phyloP scores from a whole-genome alignment of 2,329 filamentous ascomycete species.

The Claviceps pusilla region DNA sequence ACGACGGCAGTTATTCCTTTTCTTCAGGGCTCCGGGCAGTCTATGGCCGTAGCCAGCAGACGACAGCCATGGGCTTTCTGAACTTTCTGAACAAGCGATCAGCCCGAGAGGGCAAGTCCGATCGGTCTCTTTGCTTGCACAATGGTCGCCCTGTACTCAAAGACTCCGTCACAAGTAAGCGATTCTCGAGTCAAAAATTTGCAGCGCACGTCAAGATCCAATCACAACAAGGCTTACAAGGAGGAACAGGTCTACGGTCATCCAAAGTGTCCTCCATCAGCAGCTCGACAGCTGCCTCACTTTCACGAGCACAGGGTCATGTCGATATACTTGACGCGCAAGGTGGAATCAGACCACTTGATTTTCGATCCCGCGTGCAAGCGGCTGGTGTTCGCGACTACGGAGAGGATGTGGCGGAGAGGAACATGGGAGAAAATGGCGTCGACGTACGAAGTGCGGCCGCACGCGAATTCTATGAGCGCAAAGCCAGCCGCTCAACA shows the following conservation, averaged over 20 bases:
- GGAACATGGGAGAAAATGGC: slow-evolving; percentile 31
- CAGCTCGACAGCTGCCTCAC: neutral
- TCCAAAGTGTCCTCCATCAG: neutral
- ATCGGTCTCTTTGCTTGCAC: neutral
- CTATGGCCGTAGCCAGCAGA: neutral
- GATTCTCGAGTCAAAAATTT: neutral
- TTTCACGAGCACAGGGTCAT: neutral
- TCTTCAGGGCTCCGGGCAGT: neutral
- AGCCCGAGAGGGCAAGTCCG: neutral
- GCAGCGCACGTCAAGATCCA: neutral
- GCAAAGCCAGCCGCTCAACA: neutral
- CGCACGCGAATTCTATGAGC: slow-evolving; percentile 19
- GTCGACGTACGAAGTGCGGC: slow-evolving; percentile 17
- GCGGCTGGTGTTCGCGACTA: slow-evolving; percentile 36
- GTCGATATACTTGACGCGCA: slow-evolving; percentile 14
- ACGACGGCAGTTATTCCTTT: neutral
- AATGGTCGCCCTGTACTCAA: neutral
- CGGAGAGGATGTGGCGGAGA: slow-evolving; percentile 45
- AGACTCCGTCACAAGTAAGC: slow-evolving; percentile 1
- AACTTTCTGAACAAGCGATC: slow-evolving; percentile 3
- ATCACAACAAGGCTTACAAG: neutral
- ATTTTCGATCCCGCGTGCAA: slow-evolving; percentile 30
- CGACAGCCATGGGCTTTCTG: slow-evolving; percentile 3
- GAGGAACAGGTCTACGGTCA: neutral
- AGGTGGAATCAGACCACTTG: slow-evolving; percentile 25